These are phyloP conservation scores for Desmodesmus armatus DNA, from an alignment of 139 green algal species.

Conservation along the genomic window DNA sequence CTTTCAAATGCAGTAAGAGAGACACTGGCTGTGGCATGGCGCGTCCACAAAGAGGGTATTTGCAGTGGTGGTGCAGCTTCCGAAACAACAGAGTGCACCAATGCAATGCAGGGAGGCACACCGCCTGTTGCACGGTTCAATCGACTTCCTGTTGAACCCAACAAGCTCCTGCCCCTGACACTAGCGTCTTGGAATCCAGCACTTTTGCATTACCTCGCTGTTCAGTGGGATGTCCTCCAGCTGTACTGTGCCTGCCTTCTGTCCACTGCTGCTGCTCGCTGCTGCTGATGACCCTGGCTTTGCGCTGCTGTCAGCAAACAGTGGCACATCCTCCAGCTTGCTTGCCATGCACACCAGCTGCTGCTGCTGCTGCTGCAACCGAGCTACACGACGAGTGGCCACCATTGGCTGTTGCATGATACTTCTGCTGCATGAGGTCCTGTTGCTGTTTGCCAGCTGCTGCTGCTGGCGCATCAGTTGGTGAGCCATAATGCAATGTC, in stretches of 20 bases:
- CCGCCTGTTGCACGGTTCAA: too few relatives aligned
- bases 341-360: background rate
- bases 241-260: slow-evolving; percentile 22
- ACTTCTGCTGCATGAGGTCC: background rate
- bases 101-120: background rate
- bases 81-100: background rate
- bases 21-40: too few relatives aligned
- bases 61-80: too few relatives aligned
- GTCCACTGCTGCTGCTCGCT: background rate
- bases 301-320: slow-evolving; percentile 51
- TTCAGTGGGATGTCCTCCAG: slow-evolving; percentile 66
- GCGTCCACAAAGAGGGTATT: too few relatives aligned
- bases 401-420: too few relatives aligned
- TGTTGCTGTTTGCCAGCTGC: too few relatives aligned
- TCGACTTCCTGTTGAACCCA: too few relatives aligned
- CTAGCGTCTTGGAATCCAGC: too few relatives aligned
- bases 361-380: background rate
- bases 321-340: slow-evolving; percentile 24
- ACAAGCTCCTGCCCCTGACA: too few relatives aligned
- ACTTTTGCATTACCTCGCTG: slow-evolving; percentile 71
- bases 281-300: slow-evolving; percentile 10
- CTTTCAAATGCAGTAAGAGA: too few relatives aligned
- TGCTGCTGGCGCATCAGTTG: too few relatives aligned
- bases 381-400: background rate
- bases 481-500: too few relatives aligned